Percentiles rank a stretch among this genome's conserved stretches.
phyloP scores from a whole-genome alignment of 192 early-diverging fungal species.

The Gryganskiella cystojenkinii region DNA sequence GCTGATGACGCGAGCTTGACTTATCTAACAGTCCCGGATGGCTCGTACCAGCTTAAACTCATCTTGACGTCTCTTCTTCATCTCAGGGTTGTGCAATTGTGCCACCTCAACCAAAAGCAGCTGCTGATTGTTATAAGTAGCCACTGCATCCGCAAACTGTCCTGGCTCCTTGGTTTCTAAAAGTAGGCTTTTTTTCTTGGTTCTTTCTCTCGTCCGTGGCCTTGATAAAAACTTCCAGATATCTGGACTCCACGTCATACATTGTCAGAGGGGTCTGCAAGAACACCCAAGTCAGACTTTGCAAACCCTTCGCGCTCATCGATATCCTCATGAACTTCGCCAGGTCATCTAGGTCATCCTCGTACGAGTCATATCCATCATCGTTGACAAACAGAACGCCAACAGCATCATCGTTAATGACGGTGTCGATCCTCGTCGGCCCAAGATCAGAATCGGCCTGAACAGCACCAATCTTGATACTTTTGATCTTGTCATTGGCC shows the following conservation, averaged over 20 bases:
- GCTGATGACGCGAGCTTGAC: slow-evolving; percentile 12
- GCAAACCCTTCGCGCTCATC: slow-evolving; percentile 12
- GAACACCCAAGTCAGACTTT: slow-evolving; percentile 6
- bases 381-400: too few species aligned
- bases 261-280: slow-evolving; percentile 4
- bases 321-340: slow-evolving; percentile 4
- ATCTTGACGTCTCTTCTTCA: slow-evolving; percentile 13
- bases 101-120: slow-evolving; percentile 3
- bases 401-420: too few species aligned
- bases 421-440: too few species aligned
- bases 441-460: too few species aligned
- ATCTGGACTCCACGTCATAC: background rate
- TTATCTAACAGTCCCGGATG: slow-evolving; percentile 16
- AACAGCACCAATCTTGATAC: too few species aligned
- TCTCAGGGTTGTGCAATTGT: background rate
- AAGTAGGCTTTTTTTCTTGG: slow-evolving; percentile 1
- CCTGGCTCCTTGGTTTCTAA: background rate
- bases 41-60: slow-evolving; percentile 10
- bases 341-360: too few species aligned
- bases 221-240: background rate
- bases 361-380: too few species aligned
- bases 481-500: too few species aligned
- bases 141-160: slow-evolving; percentile 6
- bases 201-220: slow-evolving; percentile 3
- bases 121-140: slow-evolving; percentile 13